Base-by-base conservation (phyloP, 2,329 filamentous ascomycete species). In the Akanthomyces dipterigenus region DNA sequence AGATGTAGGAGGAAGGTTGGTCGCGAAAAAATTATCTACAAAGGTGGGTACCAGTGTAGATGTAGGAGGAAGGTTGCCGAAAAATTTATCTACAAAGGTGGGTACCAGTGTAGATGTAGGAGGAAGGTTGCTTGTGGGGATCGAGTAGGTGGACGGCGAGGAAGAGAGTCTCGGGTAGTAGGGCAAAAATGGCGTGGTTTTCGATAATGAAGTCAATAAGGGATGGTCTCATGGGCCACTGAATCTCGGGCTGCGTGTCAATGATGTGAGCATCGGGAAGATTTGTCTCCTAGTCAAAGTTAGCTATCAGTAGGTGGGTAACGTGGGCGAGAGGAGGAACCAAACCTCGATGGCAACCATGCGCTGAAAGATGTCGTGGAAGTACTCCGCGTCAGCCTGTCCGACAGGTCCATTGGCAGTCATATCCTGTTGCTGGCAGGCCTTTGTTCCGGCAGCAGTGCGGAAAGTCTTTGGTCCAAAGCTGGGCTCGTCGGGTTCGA, bases 141-240 rank as follows among this genome's bases (percentile, higher is more conserved):
- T 99, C 95, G 65, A 99, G 85, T 49, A 99, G 87, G 78, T 99
- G 99, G 77, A 98, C 88, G 38, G 95, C 93, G 62, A 99, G 85
- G 80, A 97, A 97, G 56, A 99, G 84, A 1, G 95, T 99, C 75
- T 97, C 92, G 45, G 95, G 93, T 14, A 98, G 84, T 12, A 99
- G 84, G 68, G 91, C 89, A 77, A 98, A 99, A 64, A 93, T 93
- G 66, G 91, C 89, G 72, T 99, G 95, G 55, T 93, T 95, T 82
- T 99, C 95, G 70, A 98, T 90, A 67, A 99, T 85, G 78, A 99
- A 99, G 79, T 99, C 95, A 72, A 99, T 90, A 38, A 99, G 87
- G 75, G 97, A 98, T 0, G 95, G 95, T 70, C 95, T 83, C 95
- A 99, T 99, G 78, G 96, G 98, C 95, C 95, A 99, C 74, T 98